Percentiles rank a stretch among this genome's conserved stretches.
These are phyloP conservation scores for Ceratocystis ficicola DNA, from an alignment of 2,329 filamentous ascomycete species.

Conservation along the genomic window DNA sequence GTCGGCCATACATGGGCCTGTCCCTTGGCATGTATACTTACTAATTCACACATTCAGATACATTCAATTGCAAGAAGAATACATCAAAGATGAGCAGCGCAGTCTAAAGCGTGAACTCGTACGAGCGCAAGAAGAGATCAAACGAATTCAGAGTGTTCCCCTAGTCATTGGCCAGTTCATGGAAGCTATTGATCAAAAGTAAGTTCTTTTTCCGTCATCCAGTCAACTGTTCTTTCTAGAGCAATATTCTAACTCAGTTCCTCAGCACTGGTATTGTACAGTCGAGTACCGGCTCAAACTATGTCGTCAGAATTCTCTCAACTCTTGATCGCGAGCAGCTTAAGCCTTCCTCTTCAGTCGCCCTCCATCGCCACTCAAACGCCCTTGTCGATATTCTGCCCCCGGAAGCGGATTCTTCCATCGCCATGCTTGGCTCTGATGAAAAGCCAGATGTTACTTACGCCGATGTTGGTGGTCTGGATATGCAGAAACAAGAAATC, in stretches of 20 bases:
- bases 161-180: constrained; percentile 98
- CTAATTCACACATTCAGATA: constrained; percentile 44
- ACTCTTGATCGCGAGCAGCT: constrained; percentile 96
- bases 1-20: neutral
- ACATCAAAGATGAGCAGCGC: constrained; percentile 99
- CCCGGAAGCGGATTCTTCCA: constrained; percentile 96
- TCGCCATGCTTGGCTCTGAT: constrained; percentile 90
- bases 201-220: constrained; percentile 28
- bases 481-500: constrained; percentile 99
- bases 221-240: constrained; percentile 22
- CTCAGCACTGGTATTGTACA: constrained; percentile 94
- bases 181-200: constrained; percentile 99
- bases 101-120: constrained; percentile 96
- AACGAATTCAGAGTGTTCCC: constrained; percentile 96
- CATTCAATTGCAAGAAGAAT: constrained; percentile 97
- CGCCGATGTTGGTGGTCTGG: constrained; percentile 89
- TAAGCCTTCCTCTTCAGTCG: constrained; percentile 95
- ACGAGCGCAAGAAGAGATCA: constrained; percentile 96
- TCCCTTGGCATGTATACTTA: neutral
- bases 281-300: constrained; percentile 96
- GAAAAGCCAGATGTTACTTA: constrained; percentile 99
- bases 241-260: constrained; percentile 10
- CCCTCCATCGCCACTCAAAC: constrained; percentile 95
- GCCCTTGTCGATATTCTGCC: constrained; percentile 96
- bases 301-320: constrained; percentile 94